Base-by-base conservation (phyloP, 176 grass and related monocot genomes). In the Lolium rigidum region DNA sequence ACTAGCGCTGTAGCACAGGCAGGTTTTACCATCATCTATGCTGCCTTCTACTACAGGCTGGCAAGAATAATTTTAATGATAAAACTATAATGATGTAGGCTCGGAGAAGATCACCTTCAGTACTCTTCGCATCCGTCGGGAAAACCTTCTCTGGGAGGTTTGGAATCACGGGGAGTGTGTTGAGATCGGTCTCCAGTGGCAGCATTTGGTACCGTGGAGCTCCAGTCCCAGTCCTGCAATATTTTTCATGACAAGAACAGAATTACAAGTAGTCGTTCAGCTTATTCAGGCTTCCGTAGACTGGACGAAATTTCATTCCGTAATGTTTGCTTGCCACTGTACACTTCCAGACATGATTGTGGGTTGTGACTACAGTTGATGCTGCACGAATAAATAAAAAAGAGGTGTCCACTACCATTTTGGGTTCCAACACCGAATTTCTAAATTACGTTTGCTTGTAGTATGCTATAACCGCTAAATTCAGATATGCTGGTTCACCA, bases 141-240 rank as follows among this genome's bases (percentile, higher is more conserved):
- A 90, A 88, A 70, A 90, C 90, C 85, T 93, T 96, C 80, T 92
- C 97, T 18, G 92, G 94, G 41, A 92, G 76, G 78, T 92, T 89
- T 38, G 94, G 82, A 50, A 95, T 86, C 43, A 91, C 31, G 18
- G 97, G 97, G 3, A 98, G 93, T 11, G 81, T 91, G 65, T 98
- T 98, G 43, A 98, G 97, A 85, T 98, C 94, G 77, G 97, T 98
- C 86, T 98, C 93, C 69, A 93, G 70, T 14, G 97, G 97, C 39
- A 98, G 86, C 97, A 98, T 98, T 90, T 98, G 97, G 79, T 98
- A 98, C 82, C 92, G 92, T 50, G 97, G 97, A 82, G 92, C 97
- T 67, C 87, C 97, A 62, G 79, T 91, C 78, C 87, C 97, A 56
- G 79, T 94, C 78, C 97, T 98, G 80, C 81, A 94, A 37, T 18